Percentiles rank a stretch among this genome's conserved stretches.
Conservation (phyloP, 2,329 filamentous ascomycete genomes). For the Arachnopeziza araneosa region DNA sequence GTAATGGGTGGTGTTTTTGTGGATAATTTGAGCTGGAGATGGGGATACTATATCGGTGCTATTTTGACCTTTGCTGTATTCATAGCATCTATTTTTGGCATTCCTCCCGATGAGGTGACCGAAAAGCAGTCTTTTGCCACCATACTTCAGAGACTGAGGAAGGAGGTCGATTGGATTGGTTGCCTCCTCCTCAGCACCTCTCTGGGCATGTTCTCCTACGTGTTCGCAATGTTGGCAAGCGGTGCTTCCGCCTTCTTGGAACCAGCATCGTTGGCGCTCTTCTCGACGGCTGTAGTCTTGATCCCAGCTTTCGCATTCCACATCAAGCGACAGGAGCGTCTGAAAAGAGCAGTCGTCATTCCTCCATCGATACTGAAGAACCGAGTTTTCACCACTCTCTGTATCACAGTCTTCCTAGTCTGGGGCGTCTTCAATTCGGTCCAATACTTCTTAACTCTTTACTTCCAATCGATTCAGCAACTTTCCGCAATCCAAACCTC, state of each 20-base stretch:
- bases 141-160: constrained; percentile 9
- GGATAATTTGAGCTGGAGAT: constrained; percentile 45
- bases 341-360: constrained; percentile 28
- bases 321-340: constrained; percentile 24
- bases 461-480: constrained; percentile 19
- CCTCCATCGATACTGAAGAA: constrained; percentile 33
- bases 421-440: constrained; percentile 30
- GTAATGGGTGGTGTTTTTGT: constrained; percentile 45
- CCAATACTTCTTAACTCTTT: constrained; percentile 27
- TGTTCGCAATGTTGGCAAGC: constrained; percentile 23
- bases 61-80: constrained; percentile 29
- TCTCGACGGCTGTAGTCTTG: constrained; percentile 26
- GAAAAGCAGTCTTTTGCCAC: constrained; percentile 8
- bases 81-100: constrained; percentile 14
- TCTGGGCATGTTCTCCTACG: constrained; percentile 45
- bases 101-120: constrained; percentile 9
- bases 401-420: constrained; percentile 30
- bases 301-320: constrained; percentile 27
- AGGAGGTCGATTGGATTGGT: constrained; percentile 49
- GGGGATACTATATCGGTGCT: constrained; percentile 44
- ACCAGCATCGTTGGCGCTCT: constrained; percentile 25
- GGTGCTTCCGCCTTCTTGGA: constrained; percentile 12
- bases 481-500: constrained; percentile 19
- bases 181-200: constrained; percentile 40
- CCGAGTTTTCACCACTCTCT: constrained; percentile 28